These are phyloP conservation scores for Clarkia xantiana DNA, from an alignment of 345 rosid genomes.

Conservation along the genomic window DNA sequence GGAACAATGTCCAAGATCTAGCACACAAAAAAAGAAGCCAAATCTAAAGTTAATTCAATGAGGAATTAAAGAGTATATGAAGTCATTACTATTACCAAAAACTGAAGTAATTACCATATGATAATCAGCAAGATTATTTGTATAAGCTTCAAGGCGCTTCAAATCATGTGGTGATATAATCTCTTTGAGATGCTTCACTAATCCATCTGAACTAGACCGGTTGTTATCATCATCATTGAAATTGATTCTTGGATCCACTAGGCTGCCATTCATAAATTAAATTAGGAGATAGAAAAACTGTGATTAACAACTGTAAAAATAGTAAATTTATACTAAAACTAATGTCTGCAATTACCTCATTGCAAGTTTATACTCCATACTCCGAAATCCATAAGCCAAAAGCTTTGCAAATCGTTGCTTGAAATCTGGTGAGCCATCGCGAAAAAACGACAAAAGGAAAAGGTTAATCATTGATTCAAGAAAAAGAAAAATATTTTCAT, in stretches of 20 bases:
- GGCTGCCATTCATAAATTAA: conserved; percentile 29
- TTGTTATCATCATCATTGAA: conserved; percentile 27
- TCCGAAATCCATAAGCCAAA: conserved; percentile 37
- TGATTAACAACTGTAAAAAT: not conserved
- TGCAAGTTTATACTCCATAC: conserved; percentile 82
- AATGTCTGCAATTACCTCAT: conserved; percentile 52
- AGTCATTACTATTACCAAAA: no score
- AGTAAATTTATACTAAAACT: not conserved
- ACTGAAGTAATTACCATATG: conserved; percentile 36
- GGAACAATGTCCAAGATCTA: conserved; percentile 63
- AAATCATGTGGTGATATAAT: conserved; percentile 49
- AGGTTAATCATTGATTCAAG: no score
- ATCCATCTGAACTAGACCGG: conserved; percentile 27
- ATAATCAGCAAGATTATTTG: conserved; percentile 54
- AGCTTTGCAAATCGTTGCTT: conserved; percentile 51
- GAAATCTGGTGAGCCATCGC: conserved; percentile 34
- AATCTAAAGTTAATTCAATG: conserved; percentile 1
- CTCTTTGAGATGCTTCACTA: conserved; percentile 31
- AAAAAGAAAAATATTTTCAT: no score
- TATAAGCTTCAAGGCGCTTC: conserved; percentile 54
- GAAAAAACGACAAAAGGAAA: no score
- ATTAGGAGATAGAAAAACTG: conserved; percentile 9
- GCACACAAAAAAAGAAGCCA: conserved; percentile 4
- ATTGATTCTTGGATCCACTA: conserved; percentile 74
- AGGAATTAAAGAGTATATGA: not conserved